Percentiles rank a stretch among this genome's conserved stretches.
Conservation (phyloP, 129 eudicot genomes). For the Gnaphalium uliginosum region DNA sequence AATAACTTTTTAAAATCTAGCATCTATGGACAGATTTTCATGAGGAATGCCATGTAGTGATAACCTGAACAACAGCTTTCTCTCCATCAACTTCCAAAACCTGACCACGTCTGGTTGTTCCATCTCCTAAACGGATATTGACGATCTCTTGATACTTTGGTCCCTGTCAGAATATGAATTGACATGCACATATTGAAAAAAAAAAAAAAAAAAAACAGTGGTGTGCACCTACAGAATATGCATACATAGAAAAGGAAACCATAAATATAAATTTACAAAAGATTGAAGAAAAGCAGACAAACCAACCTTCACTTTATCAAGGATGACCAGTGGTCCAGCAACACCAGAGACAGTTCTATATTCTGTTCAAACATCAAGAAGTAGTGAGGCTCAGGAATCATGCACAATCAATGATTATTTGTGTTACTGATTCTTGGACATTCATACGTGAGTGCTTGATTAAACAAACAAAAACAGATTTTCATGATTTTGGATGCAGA, state of each 20-base stretch:
- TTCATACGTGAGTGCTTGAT: conserved; percentile 9
- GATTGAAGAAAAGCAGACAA: conserved; percentile 19
- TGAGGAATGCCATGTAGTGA: neutral
- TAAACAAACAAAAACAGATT: neutral
- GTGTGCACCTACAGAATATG: conserved; percentile 18
- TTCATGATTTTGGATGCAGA: neutral
- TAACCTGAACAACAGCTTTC: conserved; percentile 96
- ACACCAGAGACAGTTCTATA: conserved; percentile 98
- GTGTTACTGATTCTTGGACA: neutral
- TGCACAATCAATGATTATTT: neutral
- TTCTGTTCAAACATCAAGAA: conserved; percentile 46
- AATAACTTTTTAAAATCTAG: neutral
- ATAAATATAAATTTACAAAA: neutral
- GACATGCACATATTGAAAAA: conserved; percentile 18
- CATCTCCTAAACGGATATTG: conserved; percentile 96
- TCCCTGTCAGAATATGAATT: conserved; percentile 55
- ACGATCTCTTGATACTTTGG: conserved; percentile 98
- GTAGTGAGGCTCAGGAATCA: conserved; percentile 13
- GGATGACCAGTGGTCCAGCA: conserved; percentile 99
- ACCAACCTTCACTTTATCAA: conserved; percentile 92
- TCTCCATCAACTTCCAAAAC: conserved; percentile 99
- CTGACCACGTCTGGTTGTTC: conserved; percentile 96
- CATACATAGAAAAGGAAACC: neutral
- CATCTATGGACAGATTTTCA: neutral
- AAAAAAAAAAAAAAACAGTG: conserved; percentile 10